A percentile compares a stretch with the other conserved stretches of the same genome.
These are phyloP conservation scores for Chaetomium cochliodes DNA, from an alignment of 495 filamentous ascomycete genomes.

Conservation along the genomic window DNA sequence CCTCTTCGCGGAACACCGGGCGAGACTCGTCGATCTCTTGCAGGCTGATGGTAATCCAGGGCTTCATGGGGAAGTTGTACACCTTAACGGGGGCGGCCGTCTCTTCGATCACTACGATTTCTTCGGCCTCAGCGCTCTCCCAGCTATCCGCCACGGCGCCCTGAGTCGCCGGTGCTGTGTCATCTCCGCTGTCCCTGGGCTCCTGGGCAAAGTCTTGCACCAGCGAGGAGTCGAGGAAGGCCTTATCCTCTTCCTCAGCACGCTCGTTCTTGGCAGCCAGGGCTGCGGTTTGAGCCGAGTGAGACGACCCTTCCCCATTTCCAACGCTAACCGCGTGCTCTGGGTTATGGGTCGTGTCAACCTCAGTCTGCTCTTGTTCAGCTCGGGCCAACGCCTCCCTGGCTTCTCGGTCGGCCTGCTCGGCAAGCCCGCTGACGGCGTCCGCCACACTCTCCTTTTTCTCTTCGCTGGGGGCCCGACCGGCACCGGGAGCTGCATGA, in stretches of 20 bases:
- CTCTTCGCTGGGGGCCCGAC: conserved; percentile 29
- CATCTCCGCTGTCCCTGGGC: conserved; percentile 58
- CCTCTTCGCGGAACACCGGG: conserved; percentile 62
- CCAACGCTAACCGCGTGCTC: conserved; percentile 44
- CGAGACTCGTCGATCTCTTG: conserved; percentile 50
- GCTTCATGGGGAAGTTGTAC: conserved; percentile 92
- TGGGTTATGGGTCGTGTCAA: conserved; percentile 46
- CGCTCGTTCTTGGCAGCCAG: conserved; percentile 57
- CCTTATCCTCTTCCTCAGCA: conserved; percentile 53
- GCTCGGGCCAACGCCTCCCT: conserved; percentile 62
- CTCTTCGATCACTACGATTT: conserved; percentile 70
- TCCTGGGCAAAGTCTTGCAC: conserved; percentile 54
- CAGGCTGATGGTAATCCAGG: conserved; percentile 78
- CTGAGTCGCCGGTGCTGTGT: conserved; percentile 47
- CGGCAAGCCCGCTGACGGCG: conserved; percentile 66
- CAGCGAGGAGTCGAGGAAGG: conserved; percentile 51
- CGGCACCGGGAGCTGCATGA: neutral
- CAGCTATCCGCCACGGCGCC: conserved; percentile 65
- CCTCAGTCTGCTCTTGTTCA: conserved; percentile 50
- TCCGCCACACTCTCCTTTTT: conserved; percentile 67
- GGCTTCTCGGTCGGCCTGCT: conserved; percentile 66
- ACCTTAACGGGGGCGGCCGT: conserved; percentile 66
- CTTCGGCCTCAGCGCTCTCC: conserved; percentile 72
- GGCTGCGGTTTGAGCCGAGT: conserved; percentile 46
- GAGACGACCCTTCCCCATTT: conserved; percentile 48